Evolutionary conservation across 257 asterid genomes (phyloP).

Genomic region (Fraxinus cuspidata): DNA sequence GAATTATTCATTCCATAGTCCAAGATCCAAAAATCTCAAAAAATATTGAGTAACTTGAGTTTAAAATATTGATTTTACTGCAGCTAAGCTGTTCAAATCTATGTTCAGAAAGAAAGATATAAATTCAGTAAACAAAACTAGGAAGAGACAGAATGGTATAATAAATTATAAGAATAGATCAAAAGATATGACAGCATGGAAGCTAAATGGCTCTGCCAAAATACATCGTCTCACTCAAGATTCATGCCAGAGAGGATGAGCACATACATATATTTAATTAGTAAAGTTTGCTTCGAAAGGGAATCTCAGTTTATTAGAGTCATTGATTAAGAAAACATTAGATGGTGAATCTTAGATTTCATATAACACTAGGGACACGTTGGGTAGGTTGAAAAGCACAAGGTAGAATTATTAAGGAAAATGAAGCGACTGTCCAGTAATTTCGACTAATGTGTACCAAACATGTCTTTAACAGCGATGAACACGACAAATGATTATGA

Average conservation of each 20-base stretch:
- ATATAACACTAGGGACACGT: neutral
- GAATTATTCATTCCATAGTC: neutral
- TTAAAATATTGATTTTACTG: neutral
- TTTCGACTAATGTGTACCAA: neutral
- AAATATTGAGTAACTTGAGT: neutral
- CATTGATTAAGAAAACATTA: neutral
- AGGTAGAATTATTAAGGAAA: too few species aligned
- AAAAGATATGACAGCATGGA: constrained; percentile 19
- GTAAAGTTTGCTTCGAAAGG: neutral
- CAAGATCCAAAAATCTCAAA: neutral
- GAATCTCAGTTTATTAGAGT: constrained; percentile 23
- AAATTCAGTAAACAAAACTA: neutral
- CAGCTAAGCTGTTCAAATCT: neutral
- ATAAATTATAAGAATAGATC: neutral
- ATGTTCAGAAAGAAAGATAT: neutral
- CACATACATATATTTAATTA: neutral
- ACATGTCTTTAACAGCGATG: neutral
- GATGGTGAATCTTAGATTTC: neutral
- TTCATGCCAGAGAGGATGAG: neutral
- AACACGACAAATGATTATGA: neutral
- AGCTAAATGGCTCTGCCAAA: constrained; percentile 9
- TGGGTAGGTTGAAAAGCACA: neutral
- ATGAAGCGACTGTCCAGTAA: too few species aligned
- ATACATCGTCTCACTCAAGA: constrained; percentile 1
- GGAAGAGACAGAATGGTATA: neutral